Conservation (phyloP, 177 flowering plant genomes). For the Vitis hybrid region DNA sequence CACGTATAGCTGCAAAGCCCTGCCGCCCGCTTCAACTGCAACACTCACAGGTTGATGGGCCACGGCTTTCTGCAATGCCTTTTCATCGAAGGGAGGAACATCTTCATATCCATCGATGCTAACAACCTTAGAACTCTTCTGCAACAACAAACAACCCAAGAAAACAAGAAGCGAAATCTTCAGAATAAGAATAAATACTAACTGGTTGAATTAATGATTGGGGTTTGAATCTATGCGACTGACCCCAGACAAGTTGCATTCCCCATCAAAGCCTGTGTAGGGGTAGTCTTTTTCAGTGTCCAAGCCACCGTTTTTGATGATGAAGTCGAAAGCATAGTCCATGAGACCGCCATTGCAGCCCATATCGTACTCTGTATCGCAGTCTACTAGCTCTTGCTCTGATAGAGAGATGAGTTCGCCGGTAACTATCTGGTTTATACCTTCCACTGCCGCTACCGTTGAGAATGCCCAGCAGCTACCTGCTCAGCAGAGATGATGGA, state of each 20-base stretch:
- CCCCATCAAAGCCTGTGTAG: slow-evolving; percentile 47
- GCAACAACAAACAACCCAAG: slow-evolving; percentile 6
- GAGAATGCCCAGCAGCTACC: slow-evolving; percentile 99
- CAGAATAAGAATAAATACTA: not conserved
- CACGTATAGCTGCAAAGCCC: slow-evolving; percentile 60
- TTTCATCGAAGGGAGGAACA: slow-evolving; percentile 56
- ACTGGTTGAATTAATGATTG: too few relatives aligned
- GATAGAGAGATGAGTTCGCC: slow-evolving; percentile 72
- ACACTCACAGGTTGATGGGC: slow-evolving; percentile 81
- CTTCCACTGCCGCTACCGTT: slow-evolving; percentile 84
- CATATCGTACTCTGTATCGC: slow-evolving; percentile 57
- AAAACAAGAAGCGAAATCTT: not conserved
- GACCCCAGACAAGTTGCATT: slow-evolving; percentile 57
- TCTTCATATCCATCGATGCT: slow-evolving; percentile 79
- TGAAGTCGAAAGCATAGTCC: slow-evolving; percentile 93
- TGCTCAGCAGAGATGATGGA: slow-evolving; percentile 13
- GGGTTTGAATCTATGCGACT: slow-evolving; percentile 2
- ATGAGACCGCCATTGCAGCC: slow-evolving; percentile 97
- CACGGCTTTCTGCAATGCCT: slow-evolving; percentile 73
- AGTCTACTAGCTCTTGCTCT: slow-evolving; percentile 91
- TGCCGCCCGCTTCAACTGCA: slow-evolving; percentile 81
- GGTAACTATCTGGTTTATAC: slow-evolving; percentile 75
- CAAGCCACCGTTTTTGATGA: slow-evolving; percentile 78
- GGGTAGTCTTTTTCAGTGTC: slow-evolving; percentile 81
- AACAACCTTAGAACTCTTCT: slow-evolving; percentile 66